Evolutionary conservation across 2,329 filamentous ascomycete species (phyloP).

Genomic region (Fusarium illudens): DNA sequence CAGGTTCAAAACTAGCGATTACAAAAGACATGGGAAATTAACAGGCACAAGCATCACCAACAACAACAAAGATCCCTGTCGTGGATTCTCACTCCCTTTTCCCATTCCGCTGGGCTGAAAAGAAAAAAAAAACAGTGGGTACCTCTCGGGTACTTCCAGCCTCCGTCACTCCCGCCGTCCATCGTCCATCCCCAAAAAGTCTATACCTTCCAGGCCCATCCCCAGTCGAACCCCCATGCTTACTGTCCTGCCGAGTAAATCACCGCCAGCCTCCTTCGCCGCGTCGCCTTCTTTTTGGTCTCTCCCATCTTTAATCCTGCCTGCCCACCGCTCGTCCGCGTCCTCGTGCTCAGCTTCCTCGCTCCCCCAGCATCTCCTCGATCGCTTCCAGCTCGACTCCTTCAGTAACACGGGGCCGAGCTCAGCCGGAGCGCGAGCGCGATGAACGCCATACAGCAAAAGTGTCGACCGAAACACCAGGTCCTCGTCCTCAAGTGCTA

Average conservation of each 20-base stretch:
- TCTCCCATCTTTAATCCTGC: conserved; percentile 5
- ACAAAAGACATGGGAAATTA: conserved; percentile 3
- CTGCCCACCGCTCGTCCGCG: background rate
- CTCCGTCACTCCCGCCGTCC: conserved; percentile 30
- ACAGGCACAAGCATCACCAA: background rate
- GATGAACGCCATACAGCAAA: conserved; percentile 73
- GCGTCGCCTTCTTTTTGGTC: conserved; percentile 7
- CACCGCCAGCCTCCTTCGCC: conserved; percentile 34
- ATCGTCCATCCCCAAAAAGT: conserved; percentile 33
- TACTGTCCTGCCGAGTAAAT: conserved; percentile 20
- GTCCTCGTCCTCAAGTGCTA: conserved; percentile 96
- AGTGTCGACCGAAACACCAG: conserved; percentile 92
- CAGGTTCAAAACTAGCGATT: background rate
- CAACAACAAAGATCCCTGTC: conserved; percentile 11
- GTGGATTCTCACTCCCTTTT: conserved; percentile 26
- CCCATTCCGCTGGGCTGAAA: conserved; percentile 25
- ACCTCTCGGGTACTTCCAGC: conserved; percentile 24
- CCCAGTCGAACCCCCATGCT: conserved; percentile 13
- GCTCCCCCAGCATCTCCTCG: background rate
- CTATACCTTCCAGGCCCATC: conserved; percentile 20
- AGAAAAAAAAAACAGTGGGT: conserved; percentile 13
- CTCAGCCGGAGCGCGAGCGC: conserved; percentile 33
- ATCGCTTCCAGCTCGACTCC: background rate
- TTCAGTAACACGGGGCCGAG: conserved; percentile 20
- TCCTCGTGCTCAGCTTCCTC: background rate